Evolutionary conservation across 257 asterid genomes (phyloP), one percentile per base, ranked within the genome.

Genomic region (Scutellaria baicalensis): DNA sequence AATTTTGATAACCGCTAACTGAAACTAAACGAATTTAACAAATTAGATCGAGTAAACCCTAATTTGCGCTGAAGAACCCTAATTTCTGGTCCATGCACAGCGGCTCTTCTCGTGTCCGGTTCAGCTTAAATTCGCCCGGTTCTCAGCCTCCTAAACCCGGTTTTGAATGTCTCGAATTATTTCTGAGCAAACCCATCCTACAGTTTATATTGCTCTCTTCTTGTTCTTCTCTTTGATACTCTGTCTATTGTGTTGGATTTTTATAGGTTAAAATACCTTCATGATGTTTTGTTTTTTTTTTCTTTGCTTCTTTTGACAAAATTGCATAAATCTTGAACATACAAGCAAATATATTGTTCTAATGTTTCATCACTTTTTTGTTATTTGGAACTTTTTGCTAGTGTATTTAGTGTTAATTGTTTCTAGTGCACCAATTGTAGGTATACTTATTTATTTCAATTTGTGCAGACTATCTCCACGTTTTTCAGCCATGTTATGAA

Each of bases 401-500:
- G 67, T 27, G 40, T 64, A 33, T 42, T 44, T 68, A 2, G 10
- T 54, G 16, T 54, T 57, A 33, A 42, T 9, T 8, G 11, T 59
- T 27, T 58, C 47, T 38, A 51, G 55, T 33, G 55, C 54, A 21
- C 38, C 59, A 59, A 63, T 43, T 59, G 57, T 42, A 16, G 27
- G 20, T 71, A 5, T 1, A 27, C 66, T 75, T 23, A 23, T 55
- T 64, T 40, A 20, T 49, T 79, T 70, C 68, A 47, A 27, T 67
- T 74, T 48, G 43, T 68, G 75, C 78, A 81, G 89, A 80, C 86
- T 31, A 78, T 79, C 54, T 62, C 86, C 4, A 79, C 77, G 48
- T 84, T 81, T 71, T 84, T 84, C 77, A 81, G 86, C 76, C 81
- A 81, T 79, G 82, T 84, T 55, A 84, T 84, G 89, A 61, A 57